Percentiles rank a stretch among this genome's conserved stretches.
Evolutionary conservation across 176 grass and related monocot genomes (phyloP).

Genomic region (Avena eriantha): DNA sequence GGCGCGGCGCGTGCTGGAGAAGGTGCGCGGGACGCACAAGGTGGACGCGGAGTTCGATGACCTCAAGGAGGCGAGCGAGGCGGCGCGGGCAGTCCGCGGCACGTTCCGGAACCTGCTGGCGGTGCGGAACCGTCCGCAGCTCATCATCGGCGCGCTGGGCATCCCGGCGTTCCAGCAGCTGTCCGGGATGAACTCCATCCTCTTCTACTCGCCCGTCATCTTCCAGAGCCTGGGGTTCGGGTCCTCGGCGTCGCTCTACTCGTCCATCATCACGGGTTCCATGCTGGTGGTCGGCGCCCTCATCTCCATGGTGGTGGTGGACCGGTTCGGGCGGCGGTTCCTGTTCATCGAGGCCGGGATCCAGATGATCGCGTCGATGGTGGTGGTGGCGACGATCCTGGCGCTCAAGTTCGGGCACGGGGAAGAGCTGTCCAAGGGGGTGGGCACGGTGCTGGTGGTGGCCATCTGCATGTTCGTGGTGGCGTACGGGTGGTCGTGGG

Average conservation of each 20-base stretch:
- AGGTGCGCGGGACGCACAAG: constrained; percentile 78
- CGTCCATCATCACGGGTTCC: constrained; percentile 81
- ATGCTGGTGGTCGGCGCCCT: constrained; percentile 92
- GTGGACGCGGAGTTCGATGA: constrained; percentile 97
- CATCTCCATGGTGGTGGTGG: constrained; percentile 82
- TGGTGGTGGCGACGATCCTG: constrained; percentile 66
- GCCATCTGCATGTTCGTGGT: constrained; percentile 90
- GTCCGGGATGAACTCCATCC: constrained; percentile 89
- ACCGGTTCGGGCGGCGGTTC: constrained; percentile 77
- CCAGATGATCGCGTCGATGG: constrained; percentile 91
- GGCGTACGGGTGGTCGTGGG: constrained; percentile 96
- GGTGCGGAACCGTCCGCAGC: constrained; percentile 78
- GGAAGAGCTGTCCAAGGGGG: constrained; percentile 60
- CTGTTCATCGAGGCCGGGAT: constrained; percentile 90
- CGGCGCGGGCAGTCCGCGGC: constrained; percentile 57
- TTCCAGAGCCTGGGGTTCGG: constrained; percentile 94
- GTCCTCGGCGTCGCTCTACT: constrained; percentile 67
- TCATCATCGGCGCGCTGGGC: constrained; percentile 83
- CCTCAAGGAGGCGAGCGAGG: constrained; percentile 83
- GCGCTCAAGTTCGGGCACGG: constrained; percentile 84
- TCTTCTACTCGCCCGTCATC: constrained; percentile 95
- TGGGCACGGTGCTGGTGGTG: constrained; percentile 69
- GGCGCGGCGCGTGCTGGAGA: constrained; percentile 74
- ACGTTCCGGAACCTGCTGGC: constrained; percentile 80
- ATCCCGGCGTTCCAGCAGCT: constrained; percentile 98